A percentile compares a stretch with the other conserved stretches of the same genome.
Evolutionary conservation across 2,329 filamentous ascomycete genomes (phyloP).

Genomic region (Aspergillus sp.): DNA sequence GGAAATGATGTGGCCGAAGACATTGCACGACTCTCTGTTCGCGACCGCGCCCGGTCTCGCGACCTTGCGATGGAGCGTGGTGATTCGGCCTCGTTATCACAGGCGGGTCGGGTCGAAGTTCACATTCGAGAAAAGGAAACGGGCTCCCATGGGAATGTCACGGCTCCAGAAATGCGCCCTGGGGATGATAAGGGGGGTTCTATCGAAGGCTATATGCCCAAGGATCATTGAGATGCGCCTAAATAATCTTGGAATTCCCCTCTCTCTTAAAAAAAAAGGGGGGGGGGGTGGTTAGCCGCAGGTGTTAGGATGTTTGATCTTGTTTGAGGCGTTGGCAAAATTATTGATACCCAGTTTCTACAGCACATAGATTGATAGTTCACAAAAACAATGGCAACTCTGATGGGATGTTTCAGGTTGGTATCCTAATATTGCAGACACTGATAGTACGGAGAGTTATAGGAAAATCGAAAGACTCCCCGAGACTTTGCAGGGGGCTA

Average conservation of each 20-base stretch:
- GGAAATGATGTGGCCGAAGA: constrained; percentile 21
- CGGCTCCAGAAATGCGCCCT: constrained; percentile 33
- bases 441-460: constrained; percentile 1
- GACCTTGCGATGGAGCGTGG: constrained; percentile 39
- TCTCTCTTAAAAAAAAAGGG: neutral
- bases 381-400: neutral
- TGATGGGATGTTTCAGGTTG: neutral
- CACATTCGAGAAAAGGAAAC: constrained; percentile 35
- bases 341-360: constrained; percentile 1
- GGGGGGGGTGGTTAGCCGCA: neutral
- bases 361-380: neutral
- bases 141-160: constrained; percentile 15
- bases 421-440: no score
- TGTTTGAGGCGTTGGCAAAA: neutral
- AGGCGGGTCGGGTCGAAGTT: constrained; percentile 32
- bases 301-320: neutral
- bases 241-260: neutral
- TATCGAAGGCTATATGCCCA: constrained; percentile 43
- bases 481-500: constrained; percentile 20
- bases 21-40: constrained; percentile 27
- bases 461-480: constrained; percentile 7
- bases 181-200: constrained; percentile 38
- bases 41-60: constrained; percentile 23
- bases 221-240: constrained; percentile 14
- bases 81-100: constrained; percentile 26